Evolutionary conservation across 305 asterid species (phyloP).

Genomic region (Fraxinus velutina): DNA sequence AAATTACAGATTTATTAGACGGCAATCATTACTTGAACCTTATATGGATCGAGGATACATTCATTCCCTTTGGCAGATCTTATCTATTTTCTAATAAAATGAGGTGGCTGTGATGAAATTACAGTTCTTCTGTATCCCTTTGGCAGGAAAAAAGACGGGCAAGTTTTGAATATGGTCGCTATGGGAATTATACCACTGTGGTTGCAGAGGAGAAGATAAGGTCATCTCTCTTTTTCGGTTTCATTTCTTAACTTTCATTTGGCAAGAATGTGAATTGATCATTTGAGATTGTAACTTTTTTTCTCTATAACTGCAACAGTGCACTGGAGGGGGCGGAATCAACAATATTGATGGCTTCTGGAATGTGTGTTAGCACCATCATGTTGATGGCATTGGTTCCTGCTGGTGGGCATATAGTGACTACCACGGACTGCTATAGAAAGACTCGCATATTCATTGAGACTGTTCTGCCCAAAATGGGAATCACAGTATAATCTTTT

Average conservation of each 20-base stretch:
- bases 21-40: not conserved
- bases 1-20: not conserved
- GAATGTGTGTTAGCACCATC: conserved; percentile 90
- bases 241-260: conserved; percentile 2
- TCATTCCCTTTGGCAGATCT: not conserved
- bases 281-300: conserved; percentile 8
- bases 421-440: conserved; percentile 93
- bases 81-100: conserved; percentile 1
- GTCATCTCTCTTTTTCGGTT: conserved; percentile 26
- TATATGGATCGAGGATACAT: not conserved
- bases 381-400: conserved; percentile 88
- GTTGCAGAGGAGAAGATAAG: conserved; percentile 89
- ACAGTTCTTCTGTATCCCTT: conserved; percentile 8
- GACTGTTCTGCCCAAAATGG: conserved; percentile 85
- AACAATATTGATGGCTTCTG: conserved; percentile 85
- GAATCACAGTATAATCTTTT: conserved; percentile 63
- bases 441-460: conserved; percentile 87
- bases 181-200: conserved; percentile 80
- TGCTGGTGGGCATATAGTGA: conserved; percentile 93
- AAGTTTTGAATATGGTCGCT: conserved; percentile 93
- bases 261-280: conserved; percentile 7
- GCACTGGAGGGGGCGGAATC: conserved; percentile 98
- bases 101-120: conserved; percentile 11
- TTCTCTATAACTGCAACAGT: conserved; percentile 43
- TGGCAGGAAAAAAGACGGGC: conserved; percentile 71